Evolutionary conservation across 495 filamentous ascomycete species (phyloP).

Genomic region (Hypoxylon lienhwacheense): DNA sequence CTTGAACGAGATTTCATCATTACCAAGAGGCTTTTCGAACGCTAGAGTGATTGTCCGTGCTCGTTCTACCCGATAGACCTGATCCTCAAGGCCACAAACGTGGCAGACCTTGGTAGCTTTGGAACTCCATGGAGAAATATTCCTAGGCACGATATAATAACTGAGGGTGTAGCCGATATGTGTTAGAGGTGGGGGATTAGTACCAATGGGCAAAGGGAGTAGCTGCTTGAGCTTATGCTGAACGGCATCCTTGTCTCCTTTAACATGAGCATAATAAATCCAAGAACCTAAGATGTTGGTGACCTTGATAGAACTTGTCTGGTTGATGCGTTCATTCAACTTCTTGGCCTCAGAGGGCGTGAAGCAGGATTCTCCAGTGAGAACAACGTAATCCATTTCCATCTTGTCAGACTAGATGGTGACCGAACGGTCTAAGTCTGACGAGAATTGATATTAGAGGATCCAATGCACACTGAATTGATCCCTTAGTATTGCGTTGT

Average conservation of each 20-base stretch:
- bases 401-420: conserved; percentile 25
- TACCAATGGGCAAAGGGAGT: conserved; percentile 39
- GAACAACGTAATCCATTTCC: conserved; percentile 42
- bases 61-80: conserved; percentile 82
- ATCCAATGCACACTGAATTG: conserved; percentile 2
- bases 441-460: neutral
- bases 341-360: conserved; percentile 54
- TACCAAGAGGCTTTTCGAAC: conserved; percentile 54
- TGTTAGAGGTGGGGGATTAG: conserved; percentile 23
- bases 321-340: conserved; percentile 51
- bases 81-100: conserved; percentile 77
- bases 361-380: conserved; percentile 56
- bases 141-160: conserved; percentile 76
- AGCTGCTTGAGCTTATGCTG: conserved; percentile 46
- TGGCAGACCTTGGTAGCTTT: conserved; percentile 91
- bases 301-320: conserved; percentile 45
- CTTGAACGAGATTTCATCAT: conserved; percentile 59
- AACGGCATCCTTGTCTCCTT: conserved; percentile 37
- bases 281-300: conserved; percentile 50
- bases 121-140: conserved; percentile 96
- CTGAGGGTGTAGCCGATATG: conserved; percentile 42
- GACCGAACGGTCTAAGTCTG: conserved; percentile 14
- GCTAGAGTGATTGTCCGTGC: conserved; percentile 71
- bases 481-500: neutral
- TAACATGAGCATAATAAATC: conserved; percentile 55